Evolutionary conservation across 257 asterid species (phyloP).

Genomic region (Coffea canephora): DNA sequence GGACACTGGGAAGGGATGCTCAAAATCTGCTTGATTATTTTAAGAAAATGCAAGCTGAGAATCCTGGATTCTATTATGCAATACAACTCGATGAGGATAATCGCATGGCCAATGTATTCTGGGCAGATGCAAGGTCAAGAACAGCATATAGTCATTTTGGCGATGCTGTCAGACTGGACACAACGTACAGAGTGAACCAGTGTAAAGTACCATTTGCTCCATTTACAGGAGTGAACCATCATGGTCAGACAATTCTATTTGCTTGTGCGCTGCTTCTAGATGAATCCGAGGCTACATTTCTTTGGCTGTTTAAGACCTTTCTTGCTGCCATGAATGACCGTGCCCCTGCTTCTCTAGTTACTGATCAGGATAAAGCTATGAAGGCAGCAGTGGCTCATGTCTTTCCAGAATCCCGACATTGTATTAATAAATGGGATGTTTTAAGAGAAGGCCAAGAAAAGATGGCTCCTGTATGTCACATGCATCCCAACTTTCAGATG

Average conservation of each 20-base stretch:
- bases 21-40: constrained; percentile 87
- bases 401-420: constrained; percentile 65
- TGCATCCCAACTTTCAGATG: constrained; percentile 69
- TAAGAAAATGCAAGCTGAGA: constrained; percentile 89
- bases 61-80: constrained; percentile 91
- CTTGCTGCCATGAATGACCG: constrained; percentile 71
- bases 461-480: constrained; percentile 59
- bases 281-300: constrained; percentile 80
- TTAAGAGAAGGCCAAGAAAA: constrained; percentile 78
- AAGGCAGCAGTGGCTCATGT: constrained; percentile 65
- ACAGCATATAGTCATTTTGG: constrained; percentile 80
- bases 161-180: constrained; percentile 75
- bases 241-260: constrained; percentile 78
- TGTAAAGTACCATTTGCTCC: constrained; percentile 77
- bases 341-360: constrained; percentile 66
- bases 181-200: constrained; percentile 57
- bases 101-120: constrained; percentile 80
- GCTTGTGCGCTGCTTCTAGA: constrained; percentile 82
- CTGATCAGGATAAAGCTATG: constrained; percentile 63
- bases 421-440: constrained; percentile 75
- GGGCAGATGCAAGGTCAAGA: constrained; percentile 96
- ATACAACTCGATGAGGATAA: constrained; percentile 89
- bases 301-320: constrained; percentile 86
- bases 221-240: constrained; percentile 91
- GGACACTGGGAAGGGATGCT: constrained; percentile 77